Base-by-base conservation (phyloP, 805 yeast species). In the Myxozyma lipomycoides region DNA sequence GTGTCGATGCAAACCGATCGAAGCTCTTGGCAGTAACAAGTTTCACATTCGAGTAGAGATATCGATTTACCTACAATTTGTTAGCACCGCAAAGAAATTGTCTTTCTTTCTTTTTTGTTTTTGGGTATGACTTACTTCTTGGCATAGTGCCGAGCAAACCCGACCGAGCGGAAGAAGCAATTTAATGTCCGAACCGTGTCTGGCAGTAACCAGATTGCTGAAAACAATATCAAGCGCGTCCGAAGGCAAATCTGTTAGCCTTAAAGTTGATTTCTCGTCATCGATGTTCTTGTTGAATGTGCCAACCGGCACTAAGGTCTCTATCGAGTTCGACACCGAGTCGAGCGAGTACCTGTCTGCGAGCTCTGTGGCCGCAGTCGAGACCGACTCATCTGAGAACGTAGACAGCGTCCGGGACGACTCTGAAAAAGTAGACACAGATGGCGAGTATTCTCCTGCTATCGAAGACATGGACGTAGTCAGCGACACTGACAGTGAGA, bases 1-100 rank as follows among this genome's bases (percentile, higher is more conserved):
- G 51, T 2, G 59, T 50, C 19, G 58, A 55, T n/a, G 48, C 59
- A 12, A 55, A 42, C 41, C 40, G 51, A 45, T 52, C 57, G 42
- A 55, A 51, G 3, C 48, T 18, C 23, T 43, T 42, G 19, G 50
- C 48, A 10, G 56, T 47, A 12, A 30, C 28, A 19, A 55, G 48
- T 5, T 37, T 25, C 38, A 55, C 40, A 45, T 38, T 24, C n/a
- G 46, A 21, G 44, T 55, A 55, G 25, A 55, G 46, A 42, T 41
- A 55, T 6, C 58, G 50, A 42, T 55, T 55, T 39, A 55, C 59
- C 55, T 51, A 21, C 15, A 23, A 17, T 6, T n/a, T n/a, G n/a
- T n/a, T n/a, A n/a, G n/a, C n/a, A n/a, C n/a, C n/a, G n/a, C n/a
- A n/a, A n/a, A n/a, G n/a, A n/a, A n/a, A n/a, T n/a, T n/a, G n/a